Conservation (phyloP, 1,139 yeast species). For the Barnettozyma hawaiiensis region DNA sequence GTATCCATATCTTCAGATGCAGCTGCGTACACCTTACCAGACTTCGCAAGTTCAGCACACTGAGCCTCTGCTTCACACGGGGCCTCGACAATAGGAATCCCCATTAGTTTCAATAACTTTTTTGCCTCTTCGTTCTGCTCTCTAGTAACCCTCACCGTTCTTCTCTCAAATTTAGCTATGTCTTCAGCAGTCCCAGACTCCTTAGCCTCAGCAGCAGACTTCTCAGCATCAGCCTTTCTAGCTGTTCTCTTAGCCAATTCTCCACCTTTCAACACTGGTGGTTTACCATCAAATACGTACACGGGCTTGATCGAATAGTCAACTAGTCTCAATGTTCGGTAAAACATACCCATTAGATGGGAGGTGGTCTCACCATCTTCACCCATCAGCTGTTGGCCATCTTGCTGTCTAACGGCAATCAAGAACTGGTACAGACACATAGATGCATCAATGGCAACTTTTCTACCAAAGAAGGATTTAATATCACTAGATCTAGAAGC, state of each 20-base stretch:
- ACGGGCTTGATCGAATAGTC: constrained; percentile 93
- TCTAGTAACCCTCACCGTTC: constrained; percentile 81
- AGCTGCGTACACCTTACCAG: constrained; percentile 90
- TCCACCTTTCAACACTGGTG: constrained; percentile 79
- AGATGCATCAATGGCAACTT: constrained; percentile 81
- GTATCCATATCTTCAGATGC: constrained; percentile 99
- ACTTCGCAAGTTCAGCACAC: constrained; percentile 86
- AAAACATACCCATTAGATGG: constrained; percentile 93
- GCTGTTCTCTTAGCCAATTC: constrained; percentile 83
- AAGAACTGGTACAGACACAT: constrained; percentile 94
- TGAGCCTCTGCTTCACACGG: constrained; percentile 99
- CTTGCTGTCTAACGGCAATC: constrained; percentile 93
- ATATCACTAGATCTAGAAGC: constrained; percentile 77
- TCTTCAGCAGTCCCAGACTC: constrained; percentile 81
- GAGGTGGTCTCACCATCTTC: constrained; percentile 93
- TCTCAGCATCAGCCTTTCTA: constrained; percentile 78
- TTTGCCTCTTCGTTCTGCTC: constrained; percentile 96
- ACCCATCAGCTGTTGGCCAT: constrained; percentile 87
- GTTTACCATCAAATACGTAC: constrained; percentile 95
- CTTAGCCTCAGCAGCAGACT: constrained; percentile 63
- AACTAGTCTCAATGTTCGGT: constrained; percentile 82
- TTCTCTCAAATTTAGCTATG: constrained; percentile 67
- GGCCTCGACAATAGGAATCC: constrained; percentile 87
- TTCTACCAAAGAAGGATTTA: constrained; percentile 84
- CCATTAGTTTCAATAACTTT: constrained; percentile 75